Evolutionary conservation across 1,284 basidiomycete genomes (phyloP), one percentile per base, ranked within the genome.

Genomic region (Chalciporus sp.): DNA sequence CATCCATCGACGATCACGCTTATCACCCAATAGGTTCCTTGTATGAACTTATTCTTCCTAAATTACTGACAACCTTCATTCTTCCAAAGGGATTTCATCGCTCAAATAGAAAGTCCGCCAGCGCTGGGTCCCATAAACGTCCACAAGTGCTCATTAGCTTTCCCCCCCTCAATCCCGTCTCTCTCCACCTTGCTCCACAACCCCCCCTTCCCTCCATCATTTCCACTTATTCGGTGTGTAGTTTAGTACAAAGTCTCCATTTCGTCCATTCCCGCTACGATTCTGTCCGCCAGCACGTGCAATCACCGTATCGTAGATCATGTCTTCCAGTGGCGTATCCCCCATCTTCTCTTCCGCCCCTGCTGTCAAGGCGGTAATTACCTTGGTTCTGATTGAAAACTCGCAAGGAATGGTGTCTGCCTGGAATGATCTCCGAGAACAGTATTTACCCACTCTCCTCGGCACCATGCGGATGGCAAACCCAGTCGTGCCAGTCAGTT

Each of bases 341-440:
- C 59, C 61, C 29, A 70, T 77, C 58, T 74, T 76, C 64, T 62
- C 65, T 33, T 69, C 75, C 46, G 51, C 71, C 26, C 65, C 69
- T 31, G 67, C 72, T 14, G 71, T 73, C 33, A 76, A 77, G 57
- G 73, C 76, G 5, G 70, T 80, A 46, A 74, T 77, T 33, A 75
- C 76, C 45, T 74, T 86, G 46, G 68, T 88, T 58, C 74, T 88
- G 56, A 76, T 88, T 62, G 85, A 88, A 70, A 84, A 86, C 60
- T 86, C 84, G 0, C 68, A 69, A 29, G 65, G 68, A 5, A 81
- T 86, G 74, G 63, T 72, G 26, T 42, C 62, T 17, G 72, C 76
- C 40, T 87, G 86, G 85, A 64, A 75, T 61, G 76, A 82, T 67
- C 75, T 87, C 37, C 73, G 77, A 60, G 76, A 80, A 68, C 76